phyloP scores from a whole-genome alignment of 2,329 filamentous ascomycete species.

The Hymenoscyphus fraxineus region DNA sequence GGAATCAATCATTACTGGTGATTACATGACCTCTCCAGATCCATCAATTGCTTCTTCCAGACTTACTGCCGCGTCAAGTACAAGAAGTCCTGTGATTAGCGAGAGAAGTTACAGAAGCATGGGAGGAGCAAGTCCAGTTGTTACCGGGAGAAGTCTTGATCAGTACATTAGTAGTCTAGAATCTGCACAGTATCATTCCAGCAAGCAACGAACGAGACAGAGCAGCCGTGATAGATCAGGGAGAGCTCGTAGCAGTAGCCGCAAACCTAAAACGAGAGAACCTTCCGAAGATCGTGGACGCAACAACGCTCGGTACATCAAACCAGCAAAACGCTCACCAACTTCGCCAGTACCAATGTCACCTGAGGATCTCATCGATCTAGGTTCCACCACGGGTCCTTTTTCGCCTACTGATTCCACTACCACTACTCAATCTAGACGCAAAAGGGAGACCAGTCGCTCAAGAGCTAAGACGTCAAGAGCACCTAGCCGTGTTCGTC shows the following conservation, averaged over 20 bases:
- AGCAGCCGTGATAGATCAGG: constrained; percentile 49
- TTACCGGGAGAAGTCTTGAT: constrained; percentile 66
- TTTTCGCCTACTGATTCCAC: constrained; percentile 22
- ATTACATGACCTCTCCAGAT: constrained; percentile 53
- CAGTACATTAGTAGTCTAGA: constrained; percentile 86
- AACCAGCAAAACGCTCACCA: constrained; percentile 77
- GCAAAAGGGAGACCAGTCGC: constrained; percentile 24
- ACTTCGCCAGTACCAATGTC: constrained; percentile 95
- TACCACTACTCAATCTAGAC: constrained; percentile 20
- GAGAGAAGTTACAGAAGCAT: constrained; percentile 47
- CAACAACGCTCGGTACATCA: constrained; percentile 62
- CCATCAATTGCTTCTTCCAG: constrained; percentile 51
- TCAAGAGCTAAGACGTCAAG: constrained; percentile 36
- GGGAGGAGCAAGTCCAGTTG: constrained; percentile 48
- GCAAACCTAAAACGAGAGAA: constrained; percentile 52
- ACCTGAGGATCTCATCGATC: constrained; percentile 72
- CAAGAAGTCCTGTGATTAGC: constrained; percentile 34
- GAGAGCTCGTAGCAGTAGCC: constrained; percentile 45
- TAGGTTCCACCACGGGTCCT: constrained; percentile 37
- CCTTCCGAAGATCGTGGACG: constrained; percentile 69
- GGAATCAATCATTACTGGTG: constrained; percentile 47
- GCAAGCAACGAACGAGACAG: constrained; percentile 45
- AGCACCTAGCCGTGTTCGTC: constrained; percentile 33
- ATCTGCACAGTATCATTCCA: constrained; percentile 62
- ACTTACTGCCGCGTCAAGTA: constrained; percentile 55